Evolutionary conservation across 306 rosid genomes (phyloP), one percentile per base, ranked within the genome.

Genomic region (Cotoneaster glaucophyllus): DNA sequence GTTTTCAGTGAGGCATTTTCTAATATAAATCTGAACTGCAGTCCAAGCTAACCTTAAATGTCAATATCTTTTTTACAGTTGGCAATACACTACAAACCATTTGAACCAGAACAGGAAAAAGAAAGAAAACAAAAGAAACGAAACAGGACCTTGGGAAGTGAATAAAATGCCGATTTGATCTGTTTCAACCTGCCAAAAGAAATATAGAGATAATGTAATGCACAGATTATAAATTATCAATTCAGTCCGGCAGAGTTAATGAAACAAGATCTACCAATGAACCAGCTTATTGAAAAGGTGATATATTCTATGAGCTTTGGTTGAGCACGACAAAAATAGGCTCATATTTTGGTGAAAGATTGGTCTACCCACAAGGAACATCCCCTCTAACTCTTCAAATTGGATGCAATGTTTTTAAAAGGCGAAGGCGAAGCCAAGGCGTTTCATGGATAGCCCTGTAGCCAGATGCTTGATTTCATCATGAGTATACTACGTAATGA

Each of bases 91-190:
- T 22, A 54, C 26, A 54, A 54, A 54, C 61, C 26, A 21, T 54
- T 21, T 54, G 24, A 54, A n/a, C 61, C 26, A 21, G 24, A 6
- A 54, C 1, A 54, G 24, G n/a, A 54, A 21, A 21, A 54, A 54
- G 58, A 54, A 18, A 3, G 8, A 18, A 11, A 9, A 56, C 9
- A n/a, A 24, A 10, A 57, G 24, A 53, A 57, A 57, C 13, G 26
- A 76, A 43, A 41, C 18, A 68, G 65, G 77, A 90, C 97, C 97
- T 92, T 92, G 50, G 90, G 41, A 82, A 92, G 73, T 67, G 93
- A 74, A 83, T 92, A 92, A 88, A 90, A 92, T n/a, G 97, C 90
- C 43, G 97, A 92, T 71, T 88, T 92, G 87, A 92, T 92, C 88
- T 90, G 96, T 85, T 88, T 85, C 88, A 87, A 84, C 82, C 97